phyloP scores from a whole-genome alignment of 208 protist species.

The Tritrichomonas musculus region DNA sequence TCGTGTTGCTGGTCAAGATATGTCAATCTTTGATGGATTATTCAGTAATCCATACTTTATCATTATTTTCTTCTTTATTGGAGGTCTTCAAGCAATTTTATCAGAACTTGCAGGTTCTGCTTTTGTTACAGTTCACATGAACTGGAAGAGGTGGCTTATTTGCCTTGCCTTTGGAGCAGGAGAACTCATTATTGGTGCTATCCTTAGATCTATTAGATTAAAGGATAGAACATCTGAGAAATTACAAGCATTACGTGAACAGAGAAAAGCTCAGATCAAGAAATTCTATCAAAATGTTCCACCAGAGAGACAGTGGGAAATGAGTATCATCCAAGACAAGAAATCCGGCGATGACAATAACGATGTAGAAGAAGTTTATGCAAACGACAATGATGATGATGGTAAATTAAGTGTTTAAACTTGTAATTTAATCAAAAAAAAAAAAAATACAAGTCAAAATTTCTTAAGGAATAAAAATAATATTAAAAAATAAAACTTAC shows the following conservation, averaged over 20 bases:
- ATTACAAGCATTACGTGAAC: neutral
- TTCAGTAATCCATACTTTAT: neutral
- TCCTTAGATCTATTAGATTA: neutral
- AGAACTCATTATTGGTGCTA: neutral
- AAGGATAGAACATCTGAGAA: neutral
- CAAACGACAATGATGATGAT: no score
- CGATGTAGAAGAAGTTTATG: no score
- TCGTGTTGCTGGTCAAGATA: no score
- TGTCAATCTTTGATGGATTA: neutral
- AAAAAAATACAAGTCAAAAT: no score
- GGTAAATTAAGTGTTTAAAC: no score
- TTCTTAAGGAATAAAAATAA: no score
- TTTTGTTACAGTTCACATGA: neutral
- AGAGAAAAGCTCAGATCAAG: neutral
- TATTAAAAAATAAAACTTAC: no score
- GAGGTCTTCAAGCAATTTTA: neutral
- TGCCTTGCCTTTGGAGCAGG: neutral
- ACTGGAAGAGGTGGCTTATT: neutral
- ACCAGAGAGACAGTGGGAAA: neutral
- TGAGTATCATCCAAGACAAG: neutral
- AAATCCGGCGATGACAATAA: no score
- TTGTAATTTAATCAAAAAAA: no score
- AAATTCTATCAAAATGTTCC: neutral
- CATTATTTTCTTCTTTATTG: neutral
- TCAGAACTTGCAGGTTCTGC: neutral